Base-by-base conservation (phyloP, 768 basidiomycete species). In the Boletales sp. region DNA sequence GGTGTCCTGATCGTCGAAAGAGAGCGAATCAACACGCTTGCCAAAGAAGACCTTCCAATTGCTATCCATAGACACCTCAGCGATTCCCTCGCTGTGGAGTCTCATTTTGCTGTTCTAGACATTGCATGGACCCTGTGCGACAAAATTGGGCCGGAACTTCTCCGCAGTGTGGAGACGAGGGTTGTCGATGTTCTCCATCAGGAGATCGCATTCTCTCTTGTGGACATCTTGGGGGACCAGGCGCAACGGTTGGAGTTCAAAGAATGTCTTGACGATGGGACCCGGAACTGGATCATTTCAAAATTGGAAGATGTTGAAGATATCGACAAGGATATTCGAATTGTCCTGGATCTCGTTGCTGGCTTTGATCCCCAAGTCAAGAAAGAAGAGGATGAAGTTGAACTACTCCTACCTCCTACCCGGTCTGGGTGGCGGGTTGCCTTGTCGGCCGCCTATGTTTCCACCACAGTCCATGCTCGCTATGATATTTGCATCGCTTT, bases 171-270 rank as follows among this genome's bases (percentile, higher is more conserved):
- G 54, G 87, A 91, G 61, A 73, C 64, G 48, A 74, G 79, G 45
- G 67, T 87, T 14, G 65, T 78, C 32, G 84, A 86, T 54, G 74
- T 87, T 48, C 67, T 87, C 47, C 86, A 82, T 48, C 88, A 91
- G 64, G 88, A 91, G 59, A 80, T 82, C 31, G 85, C 84, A 0
- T 90, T 88, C 66, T 81, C 87, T 2, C 84, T 86, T 53, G 76
- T 79, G 8, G 90, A 93, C 53, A 83, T 92, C 42, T 66, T 90
- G 15, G 75, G 78, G 48, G 86, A 89, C 60, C 80, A 85, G 62
- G 79, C 80, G 1, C 72, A 70, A 33, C 75, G 77, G 34, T 61
- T 75, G 46, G 71, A 76, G 38, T 77, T 87, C 58, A 71, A 70
- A 56, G 78, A 82, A 48, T 71, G 67, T 21, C 63, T 90, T 25